Evolutionary conservation across 2,329 filamentous ascomycete species (phyloP), one percentile per base, ranked within the genome.

Genomic region (Verticillium isaacii): DNA sequence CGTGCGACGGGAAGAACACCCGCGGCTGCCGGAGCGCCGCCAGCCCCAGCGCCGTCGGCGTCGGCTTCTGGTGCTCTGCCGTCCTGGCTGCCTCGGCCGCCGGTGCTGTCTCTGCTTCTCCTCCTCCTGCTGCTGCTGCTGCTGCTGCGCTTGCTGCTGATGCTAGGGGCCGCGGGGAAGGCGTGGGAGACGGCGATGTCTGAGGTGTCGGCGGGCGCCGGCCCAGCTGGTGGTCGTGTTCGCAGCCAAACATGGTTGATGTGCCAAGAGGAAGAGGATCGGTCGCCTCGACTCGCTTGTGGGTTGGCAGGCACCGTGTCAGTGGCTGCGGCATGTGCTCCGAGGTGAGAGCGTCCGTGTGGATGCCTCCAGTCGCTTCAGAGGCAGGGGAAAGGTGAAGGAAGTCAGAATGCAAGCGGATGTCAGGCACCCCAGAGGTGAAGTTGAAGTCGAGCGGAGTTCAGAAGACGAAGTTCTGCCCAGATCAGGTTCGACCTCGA

Each of bases 1-100:
- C 71, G 23, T 76, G 71, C 9, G 80, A 80, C 41, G 75, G 74
- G 57, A 72, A 72, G 65, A 77, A 82, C 11, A 50, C 19, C n/a
- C 41, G 41, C 23, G 41, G 41, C 41, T 50, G 41, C 8, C 41
- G n/a, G 8, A 50, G 41, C 7, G 41, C 41, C 12, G 41, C 41
- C 41, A 23, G 8, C 9, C 41, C 41, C 19, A 50, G 19, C 41
- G 41, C 6, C 41, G 41, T 50, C 41, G 41, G 41, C 41, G 34
- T 36, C 34, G 34, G 34, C 34, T 9, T 36, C 34, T 11, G 34
- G 9, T 45, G 15, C 17, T n/a, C 39, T 15, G 25, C 25, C 25
- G 25, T 25, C 25, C 25, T 25, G 25, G 25, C 25, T 25, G 25
- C 25, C 25, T 29, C 25, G 25, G 25, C 25, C 25, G 25, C 25